These are phyloP conservation scores for Exophiala dermatitidis DNA, from an alignment of 2,329 filamentous ascomycete genomes.

Conservation along the genomic window DNA sequence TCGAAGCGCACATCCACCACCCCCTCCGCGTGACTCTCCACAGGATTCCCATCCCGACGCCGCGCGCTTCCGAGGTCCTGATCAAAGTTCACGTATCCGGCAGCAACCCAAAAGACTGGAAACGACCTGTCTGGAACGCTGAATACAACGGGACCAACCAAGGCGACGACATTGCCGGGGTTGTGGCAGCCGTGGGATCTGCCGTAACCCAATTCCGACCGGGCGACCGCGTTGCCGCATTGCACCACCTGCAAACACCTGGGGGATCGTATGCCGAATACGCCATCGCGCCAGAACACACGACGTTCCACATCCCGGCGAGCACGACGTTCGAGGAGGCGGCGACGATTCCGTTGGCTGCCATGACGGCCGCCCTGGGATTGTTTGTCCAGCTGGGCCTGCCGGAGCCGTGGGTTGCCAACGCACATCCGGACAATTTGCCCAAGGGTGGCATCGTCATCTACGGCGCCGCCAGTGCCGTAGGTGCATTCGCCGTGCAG, in stretches of 20 bases:
- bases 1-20: not conserved
- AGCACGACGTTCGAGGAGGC: constrained; percentile 46
- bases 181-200: constrained; percentile 45
- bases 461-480: constrained; percentile 51
- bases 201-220: constrained; percentile 48
- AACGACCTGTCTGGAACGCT: constrained; percentile 9
- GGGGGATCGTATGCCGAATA: constrained; percentile 53
- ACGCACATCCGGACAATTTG: not conserved
- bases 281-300: constrained; percentile 46
- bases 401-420: constrained; percentile 13
- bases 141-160: constrained; percentile 32
- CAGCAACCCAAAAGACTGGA: constrained; percentile 47
- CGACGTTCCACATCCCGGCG: constrained; percentile 49
- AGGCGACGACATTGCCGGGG: constrained; percentile 48
- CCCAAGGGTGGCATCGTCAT: constrained; percentile 37
- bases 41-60: constrained; percentile 34
- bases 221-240: constrained; percentile 49
- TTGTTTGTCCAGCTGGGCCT: constrained; percentile 13
- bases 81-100: constrained; percentile 39
- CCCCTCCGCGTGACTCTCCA: not conserved
- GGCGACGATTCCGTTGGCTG: constrained; percentile 18
- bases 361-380: constrained; percentile 17
- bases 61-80: constrained; percentile 34
- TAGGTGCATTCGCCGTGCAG: constrained; percentile 54
- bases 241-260: constrained; percentile 44